These are phyloP conservation scores for Castanopsis chinensis DNA, from an alignment of 306 rosid species.

Conservation along the genomic window DNA sequence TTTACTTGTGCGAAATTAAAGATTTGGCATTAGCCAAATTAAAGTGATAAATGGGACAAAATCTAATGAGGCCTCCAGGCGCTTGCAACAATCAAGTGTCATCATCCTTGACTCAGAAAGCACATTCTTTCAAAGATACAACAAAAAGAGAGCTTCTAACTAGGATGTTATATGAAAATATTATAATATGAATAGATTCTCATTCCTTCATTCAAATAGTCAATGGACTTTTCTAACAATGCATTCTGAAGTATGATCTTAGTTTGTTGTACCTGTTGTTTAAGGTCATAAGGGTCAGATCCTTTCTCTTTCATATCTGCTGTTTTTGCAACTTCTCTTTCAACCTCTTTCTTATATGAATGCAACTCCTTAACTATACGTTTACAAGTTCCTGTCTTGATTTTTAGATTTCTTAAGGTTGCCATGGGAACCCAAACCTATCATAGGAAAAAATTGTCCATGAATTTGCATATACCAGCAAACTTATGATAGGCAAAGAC, in stretches of 20 bases:
- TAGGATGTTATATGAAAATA: slow-evolving; percentile 3
- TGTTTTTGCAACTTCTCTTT: slow-evolving; percentile 82
- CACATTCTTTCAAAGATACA: slow-evolving; percentile 56
- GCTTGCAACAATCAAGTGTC: slow-evolving; percentile 87
- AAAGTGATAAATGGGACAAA: too few species aligned
- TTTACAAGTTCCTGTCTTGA: slow-evolving; percentile 78
- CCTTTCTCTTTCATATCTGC: slow-evolving; percentile 81
- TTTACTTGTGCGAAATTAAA: too few species aligned
- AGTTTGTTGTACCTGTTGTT: slow-evolving; percentile 62
- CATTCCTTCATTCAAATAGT: background rate
- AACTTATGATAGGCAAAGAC: background rate
- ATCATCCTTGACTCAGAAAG: slow-evolving; percentile 95
- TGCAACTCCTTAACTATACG: slow-evolving; percentile 73
- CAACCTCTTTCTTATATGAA: slow-evolving; percentile 85
- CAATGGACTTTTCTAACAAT: background rate
- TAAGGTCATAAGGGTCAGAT: slow-evolving; percentile 82
- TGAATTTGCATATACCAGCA: background rate
- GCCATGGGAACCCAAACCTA: slow-evolving; percentile 38
- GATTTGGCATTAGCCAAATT: too few species aligned
- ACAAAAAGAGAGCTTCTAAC: slow-evolving; percentile 5
- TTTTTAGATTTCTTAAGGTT: slow-evolving; percentile 63
- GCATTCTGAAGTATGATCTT: background rate
- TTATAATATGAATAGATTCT: background rate
- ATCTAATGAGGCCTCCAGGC: slow-evolving; percentile 67
- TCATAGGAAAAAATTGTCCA: background rate